Base-by-base conservation (phyloP, 257 asterid species). In the Cordia subcordata region DNA sequence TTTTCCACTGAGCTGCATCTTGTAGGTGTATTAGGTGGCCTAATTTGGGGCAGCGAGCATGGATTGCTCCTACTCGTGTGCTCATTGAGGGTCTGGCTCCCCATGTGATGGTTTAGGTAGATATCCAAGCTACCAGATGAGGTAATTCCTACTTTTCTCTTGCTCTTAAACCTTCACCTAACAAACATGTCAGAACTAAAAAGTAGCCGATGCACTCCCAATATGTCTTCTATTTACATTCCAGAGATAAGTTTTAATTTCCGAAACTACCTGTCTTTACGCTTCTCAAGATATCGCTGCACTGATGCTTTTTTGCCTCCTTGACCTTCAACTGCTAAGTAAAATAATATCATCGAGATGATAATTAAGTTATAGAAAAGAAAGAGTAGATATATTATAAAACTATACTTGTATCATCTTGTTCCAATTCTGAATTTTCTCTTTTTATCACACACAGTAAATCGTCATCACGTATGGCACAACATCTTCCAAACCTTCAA, bases 161-260 rank as follows among this genome's bases (percentile, higher is more conserved):
- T 85, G 90, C 92, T 77, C 92, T 84, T 88, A 75, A 85, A 92
- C 96, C 97, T 90, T 85, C 94, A 83, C 79, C 90, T 85, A 76
- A 78, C 90, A 87, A 69, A 76, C 80, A 69, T 63, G 67, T 79
- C 82, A 87, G 90, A 80, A 67, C 73, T 13, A 61, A 62, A 67
- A 21, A 57, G 55, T 45, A 39, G 54, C 35, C 35, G 6, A 27
- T 55, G 65, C 53, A 54, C 62, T 64, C 53, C 64, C 53, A 35
- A 51, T 49, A 60, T 6, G 35, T 27, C 35, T 55, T 64, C 57
- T 27, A 6, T 18, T 27, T 39, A 47, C 67, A 42, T 39, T 68
- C 15, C 14, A 40, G 20, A 55, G 39, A 27, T n/a, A 32, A 49
- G 64, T 66, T 59, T 58, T 42, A 63, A 61, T 57, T 54, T 63